Percentiles rank a stretch among this genome's conserved stretches.
Evolutionary conservation across 2,329 filamentous ascomycete species (phyloP).

Genomic region (Aureobasidium sp.): DNA sequence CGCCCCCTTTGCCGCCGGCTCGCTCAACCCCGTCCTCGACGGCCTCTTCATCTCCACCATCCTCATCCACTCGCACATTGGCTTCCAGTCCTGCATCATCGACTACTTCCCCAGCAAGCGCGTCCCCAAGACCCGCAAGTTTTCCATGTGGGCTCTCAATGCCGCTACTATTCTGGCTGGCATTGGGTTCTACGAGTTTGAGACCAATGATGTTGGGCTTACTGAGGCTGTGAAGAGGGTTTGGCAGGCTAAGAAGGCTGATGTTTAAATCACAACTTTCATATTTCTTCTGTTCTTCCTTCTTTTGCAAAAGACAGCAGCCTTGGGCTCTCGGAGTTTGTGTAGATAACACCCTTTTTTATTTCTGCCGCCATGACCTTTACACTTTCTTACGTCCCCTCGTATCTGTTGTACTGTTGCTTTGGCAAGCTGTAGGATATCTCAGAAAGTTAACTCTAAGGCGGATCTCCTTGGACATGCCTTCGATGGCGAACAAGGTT

Average conservation of each 20-base stretch:
- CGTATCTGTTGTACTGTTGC: neutral
- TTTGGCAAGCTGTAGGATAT: neutral
- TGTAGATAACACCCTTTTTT: constrained; percentile 14
- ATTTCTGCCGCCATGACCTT: neutral
- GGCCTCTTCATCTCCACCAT: constrained; percentile 75
- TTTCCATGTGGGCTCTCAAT: constrained; percentile 73
- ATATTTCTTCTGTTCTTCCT: neutral
- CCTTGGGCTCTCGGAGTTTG: constrained; percentile 12
- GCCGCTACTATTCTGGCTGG: constrained; percentile 71
- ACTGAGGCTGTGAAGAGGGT: constrained; percentile 83
- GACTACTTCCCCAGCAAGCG: constrained; percentile 79
- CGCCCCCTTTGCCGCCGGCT: constrained; percentile 85
- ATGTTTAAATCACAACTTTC: neutral
- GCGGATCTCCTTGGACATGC: neutral
- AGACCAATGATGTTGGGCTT: constrained; percentile 95
- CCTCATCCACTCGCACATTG: constrained; percentile 90
- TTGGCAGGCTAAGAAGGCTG: constrained; percentile 64
- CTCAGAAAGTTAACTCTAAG: neutral
- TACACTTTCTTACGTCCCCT: neutral
- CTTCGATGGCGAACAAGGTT: no score
- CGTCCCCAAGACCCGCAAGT: constrained; percentile 59
- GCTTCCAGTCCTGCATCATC: constrained; percentile 79
- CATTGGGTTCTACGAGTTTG: constrained; percentile 92
- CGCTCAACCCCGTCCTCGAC: constrained; percentile 82
- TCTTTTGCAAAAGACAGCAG: neutral